Conservation (phyloP, 1,139 yeast genomes). For the Blastobotrys capitulatus region DNA sequence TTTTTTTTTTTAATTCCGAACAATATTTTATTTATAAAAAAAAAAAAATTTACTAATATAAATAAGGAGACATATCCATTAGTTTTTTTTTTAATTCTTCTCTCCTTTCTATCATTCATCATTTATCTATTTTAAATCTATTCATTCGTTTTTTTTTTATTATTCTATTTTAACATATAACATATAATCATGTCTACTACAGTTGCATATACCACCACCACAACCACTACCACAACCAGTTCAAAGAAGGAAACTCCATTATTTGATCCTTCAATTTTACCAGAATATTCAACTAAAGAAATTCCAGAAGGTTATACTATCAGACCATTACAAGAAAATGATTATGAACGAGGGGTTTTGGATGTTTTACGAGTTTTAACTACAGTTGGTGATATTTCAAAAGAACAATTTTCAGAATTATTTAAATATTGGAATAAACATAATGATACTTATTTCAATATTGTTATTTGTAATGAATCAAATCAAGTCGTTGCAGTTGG, state of each 20-base stretch:
- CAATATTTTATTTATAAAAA: too few relatives aligned
- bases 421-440: conserved; percentile 44
- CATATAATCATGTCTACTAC: neutral
- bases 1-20: neutral
- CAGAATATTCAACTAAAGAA: conserved; percentile 24
- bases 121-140: too few relatives aligned
- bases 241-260: conserved; percentile 17
- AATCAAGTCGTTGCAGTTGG: conserved; percentile 38
- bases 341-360: conserved; percentile 44
- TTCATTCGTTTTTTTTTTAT: neutral
- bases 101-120: too few relatives aligned
- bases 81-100: neutral
- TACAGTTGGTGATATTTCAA: conserved; percentile 51
- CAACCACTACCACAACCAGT: too few relatives aligned
- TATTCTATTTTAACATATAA: neutral
- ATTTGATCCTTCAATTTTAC: conserved; percentile 28
- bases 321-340: conserved; percentile 43
- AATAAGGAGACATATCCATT: neutral
- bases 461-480: conserved; percentile 42
- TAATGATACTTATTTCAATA: conserved; percentile 46
- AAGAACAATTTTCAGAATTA: conserved; percentile 38
- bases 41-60: too few relatives aligned
- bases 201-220: neutral
- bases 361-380: conserved; percentile 51
- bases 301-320: conserved; percentile 51